Evolutionary conservation across 176 grass and related monocot genomes (phyloP), one percentile per base, ranked within the genome.

Genomic region (Otatea glauca): DNA sequence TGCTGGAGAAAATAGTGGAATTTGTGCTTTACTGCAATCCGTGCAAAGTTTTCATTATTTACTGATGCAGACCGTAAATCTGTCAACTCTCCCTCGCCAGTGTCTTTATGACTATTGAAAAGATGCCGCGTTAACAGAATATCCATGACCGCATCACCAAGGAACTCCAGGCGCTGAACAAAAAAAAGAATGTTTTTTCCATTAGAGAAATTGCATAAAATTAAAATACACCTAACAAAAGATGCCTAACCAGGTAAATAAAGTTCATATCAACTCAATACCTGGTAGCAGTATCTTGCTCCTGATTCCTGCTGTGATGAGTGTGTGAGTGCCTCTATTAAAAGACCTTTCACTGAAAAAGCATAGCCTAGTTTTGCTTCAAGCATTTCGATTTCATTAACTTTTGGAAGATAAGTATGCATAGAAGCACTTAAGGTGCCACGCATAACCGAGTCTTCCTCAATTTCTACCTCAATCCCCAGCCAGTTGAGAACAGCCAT

Each of bases 1-100:
- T 95, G 89, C 73, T 89, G 93, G 65, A 98, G 89, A 87, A 89
- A 90, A 15, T 84, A 66, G 37, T 98, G 83, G 67, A 98, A 70
- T 79, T 93, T 95, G 77, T 98, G 83, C 79, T 80, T 93, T 44
- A 93, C 91, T 44, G 96, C 91, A 72, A 91, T 80, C 86, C 87
- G 93, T 76, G 96, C 93, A 81, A 98, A 98, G 74, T 94, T 95
- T 70, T 95, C 89, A 35, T 98, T 98, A 71, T 93, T 98, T 68
- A 98, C 96, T 42, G 93, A 98, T 68, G 93, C 93, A 62, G 91
- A 93, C 21, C 96, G 84, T 81, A 98, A 85, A 89, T 95, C 93
- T 76, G 93, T 98, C 83, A 98, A 76, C 74, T 95, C 89, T 58
- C 93, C 96, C 44, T 94, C 93, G 72, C 87, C 88, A 17, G 84